Conservation (phyloP, 1,284 basidiomycete genomes). For the Sporisorium iseilematis-ciliati region DNA sequence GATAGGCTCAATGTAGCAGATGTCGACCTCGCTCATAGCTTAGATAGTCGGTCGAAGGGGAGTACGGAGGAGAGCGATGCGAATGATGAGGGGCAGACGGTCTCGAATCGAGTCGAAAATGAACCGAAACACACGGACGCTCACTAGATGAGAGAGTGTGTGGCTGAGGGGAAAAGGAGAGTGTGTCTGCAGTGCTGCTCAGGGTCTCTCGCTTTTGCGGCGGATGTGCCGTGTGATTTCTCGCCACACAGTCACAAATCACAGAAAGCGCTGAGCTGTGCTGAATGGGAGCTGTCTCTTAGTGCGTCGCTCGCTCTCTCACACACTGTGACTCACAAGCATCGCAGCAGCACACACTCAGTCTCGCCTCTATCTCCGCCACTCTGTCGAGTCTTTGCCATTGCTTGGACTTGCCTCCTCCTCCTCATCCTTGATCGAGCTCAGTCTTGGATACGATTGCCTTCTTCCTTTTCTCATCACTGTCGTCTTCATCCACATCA, state of each 20-base stretch:
- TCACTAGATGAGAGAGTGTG: no score
- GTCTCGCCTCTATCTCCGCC: conserved; percentile 31
- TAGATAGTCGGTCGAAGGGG: no score
- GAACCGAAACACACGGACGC: neutral
- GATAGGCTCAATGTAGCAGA: no score
- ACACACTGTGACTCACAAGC: conserved; percentile 11
- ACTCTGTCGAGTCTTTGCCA: neutral
- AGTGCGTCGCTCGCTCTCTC: conserved; percentile 5
- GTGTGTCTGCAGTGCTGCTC: conserved; percentile 5
- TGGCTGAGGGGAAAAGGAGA: neutral
- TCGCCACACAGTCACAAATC: conserved; percentile 10
- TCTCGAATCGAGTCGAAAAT: neutral
- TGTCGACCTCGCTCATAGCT: no score
- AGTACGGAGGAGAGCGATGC: no score
- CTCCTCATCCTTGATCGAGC: conserved; percentile 3
- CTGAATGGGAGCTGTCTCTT: conserved; percentile 14
- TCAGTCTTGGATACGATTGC: conserved; percentile 6
- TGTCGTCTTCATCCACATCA: conserved; percentile 9
- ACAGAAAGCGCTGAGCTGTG: neutral
- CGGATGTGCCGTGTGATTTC: neutral
- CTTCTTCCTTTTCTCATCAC: neutral
- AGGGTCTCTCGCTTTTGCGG: conserved; percentile 10
- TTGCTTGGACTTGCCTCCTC: neutral
- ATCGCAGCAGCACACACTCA: neutral
- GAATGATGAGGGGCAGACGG: no score